phyloP scores from a whole-genome alignment of 371 early-diverging fungal genomes.

The Apophysomyces trapeziformis region DNA sequence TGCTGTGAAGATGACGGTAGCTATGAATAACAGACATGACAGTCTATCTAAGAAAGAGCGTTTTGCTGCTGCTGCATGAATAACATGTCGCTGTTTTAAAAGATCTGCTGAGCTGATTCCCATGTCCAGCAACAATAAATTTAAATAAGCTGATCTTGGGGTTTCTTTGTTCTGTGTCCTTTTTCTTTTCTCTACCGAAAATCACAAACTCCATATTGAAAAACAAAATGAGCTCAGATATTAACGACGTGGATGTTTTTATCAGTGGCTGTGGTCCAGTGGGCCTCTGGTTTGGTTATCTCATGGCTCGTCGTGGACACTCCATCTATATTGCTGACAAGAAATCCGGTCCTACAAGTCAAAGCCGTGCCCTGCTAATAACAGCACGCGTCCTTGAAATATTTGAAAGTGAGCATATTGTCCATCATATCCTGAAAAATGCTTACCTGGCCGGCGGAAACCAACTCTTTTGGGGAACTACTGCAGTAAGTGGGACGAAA shows the following conservation, averaged over 20 bases:
- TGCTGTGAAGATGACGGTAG: too few species aligned
- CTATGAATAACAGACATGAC: too few species aligned
- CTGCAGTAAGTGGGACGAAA: conserved; percentile 20
- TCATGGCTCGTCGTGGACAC: conserved; percentile 40
- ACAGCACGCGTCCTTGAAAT: conserved; percentile 47
- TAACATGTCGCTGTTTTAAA: neutral
- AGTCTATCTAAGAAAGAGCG: too few species aligned
- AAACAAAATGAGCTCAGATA: neutral
- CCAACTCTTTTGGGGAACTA: conserved; percentile 23
- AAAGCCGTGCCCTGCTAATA: conserved; percentile 46
- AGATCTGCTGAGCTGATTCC: neutral
- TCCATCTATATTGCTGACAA: conserved; percentile 41
- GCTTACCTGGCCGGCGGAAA: conserved; percentile 25
- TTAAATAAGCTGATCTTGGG: too few species aligned
- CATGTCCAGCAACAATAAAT: too few species aligned
- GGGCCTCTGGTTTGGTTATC: conserved; percentile 47
- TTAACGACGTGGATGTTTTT: conserved; percentile 30
- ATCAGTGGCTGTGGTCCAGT: conserved; percentile 53
- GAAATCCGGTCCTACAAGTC: conserved; percentile 36
- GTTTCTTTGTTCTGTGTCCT: too few species aligned
- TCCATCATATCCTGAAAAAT: conserved; percentile 30
- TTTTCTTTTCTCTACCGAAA: neutral
- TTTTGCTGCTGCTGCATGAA: neutral
- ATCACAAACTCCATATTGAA: too few species aligned
- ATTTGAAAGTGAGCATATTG: conserved; percentile 33